phyloP scores from a whole-genome alignment of 2,329 filamentous ascomycete genomes.

The Sclerotinia glacialis region DNA sequence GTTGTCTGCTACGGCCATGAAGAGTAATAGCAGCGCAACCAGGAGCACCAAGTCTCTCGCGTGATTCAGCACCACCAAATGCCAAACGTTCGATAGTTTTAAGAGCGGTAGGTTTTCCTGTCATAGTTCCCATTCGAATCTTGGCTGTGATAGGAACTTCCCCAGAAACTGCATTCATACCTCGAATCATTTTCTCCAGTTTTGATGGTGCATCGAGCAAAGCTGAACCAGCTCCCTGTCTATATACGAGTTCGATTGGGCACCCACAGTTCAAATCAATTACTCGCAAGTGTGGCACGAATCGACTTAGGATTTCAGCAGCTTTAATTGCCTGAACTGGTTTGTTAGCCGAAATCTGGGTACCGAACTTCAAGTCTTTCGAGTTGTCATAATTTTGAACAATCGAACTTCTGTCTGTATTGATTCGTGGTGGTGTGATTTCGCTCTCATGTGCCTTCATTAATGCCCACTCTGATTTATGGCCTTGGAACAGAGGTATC shows the following conservation, averaged over 20 bases:
- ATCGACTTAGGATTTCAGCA: conserved; percentile 72
- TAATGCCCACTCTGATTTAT: conserved; percentile 90
- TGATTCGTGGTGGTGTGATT: conserved; percentile 66
- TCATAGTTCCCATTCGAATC: conserved; percentile 86
- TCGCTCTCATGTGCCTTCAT: conserved; percentile 91
- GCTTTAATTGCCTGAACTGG: conserved; percentile 88
- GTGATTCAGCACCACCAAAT: conserved; percentile 72
- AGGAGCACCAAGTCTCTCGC: conserved; percentile 67
- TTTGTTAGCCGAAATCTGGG: conserved; percentile 88
- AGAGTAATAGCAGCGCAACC: conserved; percentile 95
- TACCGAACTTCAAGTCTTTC: conserved; percentile 83
- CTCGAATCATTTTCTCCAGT: conserved; percentile 88
- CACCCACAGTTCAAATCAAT: conserved; percentile 97
- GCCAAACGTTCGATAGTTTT: conserved; percentile 81
- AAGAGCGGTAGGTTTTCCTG: conserved; percentile 72
- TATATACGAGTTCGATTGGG: conserved; percentile 91
- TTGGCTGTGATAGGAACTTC: conserved; percentile 93
- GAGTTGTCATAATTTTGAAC: conserved; percentile 78
- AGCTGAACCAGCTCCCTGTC: conserved; percentile 83
- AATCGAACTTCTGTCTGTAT: conserved; percentile 46
- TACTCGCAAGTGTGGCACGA: conserved; percentile 79
- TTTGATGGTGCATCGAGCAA: conserved; percentile 86
- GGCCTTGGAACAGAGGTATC: conserved; percentile 82
- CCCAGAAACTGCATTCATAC: conserved; percentile 91
- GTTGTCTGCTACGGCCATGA: conserved; percentile 88